Percentiles rank a stretch among this genome's conserved stretches.
phyloP scores from a whole-genome alignment of 2,329 filamentous ascomycete genomes.

The Dactylellina cionopaga region DNA sequence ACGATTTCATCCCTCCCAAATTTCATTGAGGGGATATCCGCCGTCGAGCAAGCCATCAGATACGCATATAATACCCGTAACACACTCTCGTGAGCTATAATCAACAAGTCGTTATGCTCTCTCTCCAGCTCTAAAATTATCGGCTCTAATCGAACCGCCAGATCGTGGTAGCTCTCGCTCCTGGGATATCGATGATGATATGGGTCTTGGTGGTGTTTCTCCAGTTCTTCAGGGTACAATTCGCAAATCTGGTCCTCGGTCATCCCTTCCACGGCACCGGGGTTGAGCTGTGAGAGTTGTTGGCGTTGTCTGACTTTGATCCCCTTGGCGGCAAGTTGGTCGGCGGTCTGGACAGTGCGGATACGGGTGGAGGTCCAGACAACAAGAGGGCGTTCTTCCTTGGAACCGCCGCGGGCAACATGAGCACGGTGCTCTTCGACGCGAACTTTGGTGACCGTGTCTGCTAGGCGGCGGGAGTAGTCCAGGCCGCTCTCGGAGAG shows the following conservation, averaged over 20 bases:
- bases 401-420: conserved; percentile 75
- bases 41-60: conserved; percentile 96
- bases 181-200: conserved; percentile 93
- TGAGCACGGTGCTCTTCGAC: conserved; percentile 79
- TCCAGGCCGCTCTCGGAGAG: conserved; percentile 81
- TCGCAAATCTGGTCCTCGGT: conserved; percentile 81
- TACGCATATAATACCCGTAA: conserved; percentile 96
- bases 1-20: conserved; percentile 98
- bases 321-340: conserved; percentile 79
- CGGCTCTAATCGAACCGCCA: conserved; percentile 95
- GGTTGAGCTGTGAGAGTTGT: conserved; percentile 97
- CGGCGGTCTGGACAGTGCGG: conserved; percentile 88
- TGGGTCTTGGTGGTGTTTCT: conserved; percentile 91
- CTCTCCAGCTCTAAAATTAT: conserved; percentile 97
- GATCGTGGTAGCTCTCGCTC: conserved; percentile 89
- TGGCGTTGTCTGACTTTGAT: conserved; percentile 90
- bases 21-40: conserved; percentile 89
- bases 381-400: conserved; percentile 79
- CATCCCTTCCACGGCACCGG: conserved; percentile 93
- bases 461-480: conserved; percentile 86
- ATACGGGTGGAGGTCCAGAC: conserved; percentile 95
- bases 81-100: conserved; percentile 98
- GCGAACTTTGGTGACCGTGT: conserved; percentile 82
- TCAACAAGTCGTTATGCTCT: conserved; percentile 95
- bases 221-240: conserved; percentile 87